Conservation (phyloP, 1,139 yeast genomes). For the Kurtzmaniella natalensis region DNA sequence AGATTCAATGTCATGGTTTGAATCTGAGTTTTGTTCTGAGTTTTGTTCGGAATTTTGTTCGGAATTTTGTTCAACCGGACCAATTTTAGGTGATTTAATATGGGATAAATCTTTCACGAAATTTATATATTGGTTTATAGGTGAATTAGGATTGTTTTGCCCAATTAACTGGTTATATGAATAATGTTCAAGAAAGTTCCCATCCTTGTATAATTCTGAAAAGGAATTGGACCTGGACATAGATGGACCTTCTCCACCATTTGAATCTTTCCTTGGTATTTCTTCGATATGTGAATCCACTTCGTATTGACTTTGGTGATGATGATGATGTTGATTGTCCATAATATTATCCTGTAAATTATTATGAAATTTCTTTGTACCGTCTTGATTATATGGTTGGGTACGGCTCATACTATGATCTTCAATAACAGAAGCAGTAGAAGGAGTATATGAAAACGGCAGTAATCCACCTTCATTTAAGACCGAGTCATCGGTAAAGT, state of each 20-base stretch:
- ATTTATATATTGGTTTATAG: constrained; percentile 1
- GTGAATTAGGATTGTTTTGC: constrained; percentile 1
- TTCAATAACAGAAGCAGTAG: neutral
- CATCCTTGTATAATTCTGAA: constrained; percentile 1
- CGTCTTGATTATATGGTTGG: too few species aligned
- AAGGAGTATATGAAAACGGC: neutral
- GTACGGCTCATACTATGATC: too few species aligned
- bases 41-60: constrained; percentile 2
- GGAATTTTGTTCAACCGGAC: neutral
- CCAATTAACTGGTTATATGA: neutral
- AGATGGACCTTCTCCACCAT: neutral
- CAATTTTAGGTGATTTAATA: neutral
- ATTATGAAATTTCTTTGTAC: too few species aligned
- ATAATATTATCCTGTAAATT: too few species aligned
- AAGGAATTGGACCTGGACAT: constrained; percentile 1
- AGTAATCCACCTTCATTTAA: neutral
- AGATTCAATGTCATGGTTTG: constrained; percentile 1
- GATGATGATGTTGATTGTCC: neutral
- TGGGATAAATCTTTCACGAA: constrained; percentile 5
- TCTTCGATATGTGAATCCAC: neutral
- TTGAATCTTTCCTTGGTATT: neutral
- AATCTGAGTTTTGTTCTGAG: constrained; percentile 2
- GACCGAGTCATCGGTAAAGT: neutral
- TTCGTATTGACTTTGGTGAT: neutral
- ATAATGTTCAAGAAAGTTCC: neutral